Percentiles rank a stretch among this genome's conserved stretches.
Conservation (phyloP, 257 asterid species). For the Knoxia roxburghii region DNA sequence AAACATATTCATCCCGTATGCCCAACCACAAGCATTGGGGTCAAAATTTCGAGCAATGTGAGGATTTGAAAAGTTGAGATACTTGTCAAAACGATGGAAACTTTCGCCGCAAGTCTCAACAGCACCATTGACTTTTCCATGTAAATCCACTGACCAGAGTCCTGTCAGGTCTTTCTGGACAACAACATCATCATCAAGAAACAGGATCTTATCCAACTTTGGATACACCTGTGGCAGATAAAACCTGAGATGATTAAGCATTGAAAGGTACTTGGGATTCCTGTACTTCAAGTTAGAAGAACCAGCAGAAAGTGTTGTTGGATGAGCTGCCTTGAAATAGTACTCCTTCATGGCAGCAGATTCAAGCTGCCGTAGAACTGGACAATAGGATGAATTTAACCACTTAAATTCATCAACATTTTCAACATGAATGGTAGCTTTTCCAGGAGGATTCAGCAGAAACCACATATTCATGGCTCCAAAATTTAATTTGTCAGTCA, state of each 20-base stretch:
- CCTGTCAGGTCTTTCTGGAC: slow-evolving; percentile 98
- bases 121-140: slow-evolving; percentile 95
- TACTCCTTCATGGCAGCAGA: slow-evolving; percentile 98
- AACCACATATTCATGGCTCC: slow-evolving; percentile 99
- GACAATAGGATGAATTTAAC: slow-evolving; percentile 95
- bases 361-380: slow-evolving; percentile 81
- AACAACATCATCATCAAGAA: slow-evolving; percentile 96
- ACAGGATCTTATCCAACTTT: slow-evolving; percentile 84
- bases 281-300: slow-evolving; percentile 93
- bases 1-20: slow-evolving; percentile 96
- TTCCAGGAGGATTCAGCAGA: slow-evolving; percentile 94
- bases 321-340: slow-evolving; percentile 96
- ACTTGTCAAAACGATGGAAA: slow-evolving; percentile 94
- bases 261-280: slow-evolving; percentile 96
- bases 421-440: slow-evolving; percentile 94
- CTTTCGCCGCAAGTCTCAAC: slow-evolving; percentile 99
- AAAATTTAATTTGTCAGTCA: slow-evolving; percentile 93
- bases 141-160: slow-evolving; percentile 79
- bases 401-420: slow-evolving; percentile 95
- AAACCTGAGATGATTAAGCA: slow-evolving; percentile 96
- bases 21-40: slow-evolving; percentile 99
- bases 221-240: slow-evolving; percentile 97
- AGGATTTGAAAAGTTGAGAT: slow-evolving; percentile 92
- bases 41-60: slow-evolving; percentile 80
- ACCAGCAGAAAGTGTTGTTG: slow-evolving; percentile 80